Conservation (phyloP, 768 basidiomycete genomes). For the Boletus sensibilis region DNA sequence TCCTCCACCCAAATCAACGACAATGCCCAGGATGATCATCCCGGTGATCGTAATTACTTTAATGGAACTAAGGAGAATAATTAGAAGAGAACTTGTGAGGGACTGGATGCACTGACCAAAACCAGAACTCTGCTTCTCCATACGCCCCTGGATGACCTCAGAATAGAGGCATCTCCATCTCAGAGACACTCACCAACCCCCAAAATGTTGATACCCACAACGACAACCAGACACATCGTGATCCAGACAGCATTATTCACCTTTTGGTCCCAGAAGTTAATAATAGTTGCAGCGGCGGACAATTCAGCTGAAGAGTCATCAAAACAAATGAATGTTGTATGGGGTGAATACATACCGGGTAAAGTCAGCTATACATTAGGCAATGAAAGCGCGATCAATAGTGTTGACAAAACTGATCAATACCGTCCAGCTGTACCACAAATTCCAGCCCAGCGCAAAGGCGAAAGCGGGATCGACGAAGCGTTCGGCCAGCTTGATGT, state of each 20-base stretch:
- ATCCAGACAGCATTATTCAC: constrained; percentile 50
- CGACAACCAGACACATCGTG: constrained; percentile 46
- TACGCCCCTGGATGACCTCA: neutral
- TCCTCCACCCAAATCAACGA: too few species aligned
- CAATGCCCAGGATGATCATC: too few species aligned
- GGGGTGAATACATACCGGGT: constrained; percentile 9
- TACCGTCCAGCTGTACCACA: constrained; percentile 39
- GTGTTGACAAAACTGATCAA: neutral
- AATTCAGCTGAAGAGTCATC: constrained; percentile 35
- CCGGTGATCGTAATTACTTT: too few species aligned
- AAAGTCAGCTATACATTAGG: constrained; percentile 10
- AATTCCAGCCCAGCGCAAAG: constrained; percentile 40
- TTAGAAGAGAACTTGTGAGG: neutral
- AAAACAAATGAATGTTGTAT: neutral
- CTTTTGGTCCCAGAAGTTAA: constrained; percentile 41
- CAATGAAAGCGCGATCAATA: constrained; percentile 12
- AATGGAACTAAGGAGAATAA: constrained; percentile 39
- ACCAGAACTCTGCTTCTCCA: too few species aligned
- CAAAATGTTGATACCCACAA: constrained; percentile 41
- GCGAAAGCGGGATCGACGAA: constrained; percentile 44
- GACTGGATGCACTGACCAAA: constrained; percentile 15
- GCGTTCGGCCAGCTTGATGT: constrained; percentile 44
- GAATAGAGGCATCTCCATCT: neutral
- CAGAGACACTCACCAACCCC: constrained; percentile 30
- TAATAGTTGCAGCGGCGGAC: constrained; percentile 48